Evolutionary conservation across 2,329 filamentous ascomycete species (phyloP), one percentile per base, ranked within the genome.

Genomic region (Penicillium capsulatum): DNA sequence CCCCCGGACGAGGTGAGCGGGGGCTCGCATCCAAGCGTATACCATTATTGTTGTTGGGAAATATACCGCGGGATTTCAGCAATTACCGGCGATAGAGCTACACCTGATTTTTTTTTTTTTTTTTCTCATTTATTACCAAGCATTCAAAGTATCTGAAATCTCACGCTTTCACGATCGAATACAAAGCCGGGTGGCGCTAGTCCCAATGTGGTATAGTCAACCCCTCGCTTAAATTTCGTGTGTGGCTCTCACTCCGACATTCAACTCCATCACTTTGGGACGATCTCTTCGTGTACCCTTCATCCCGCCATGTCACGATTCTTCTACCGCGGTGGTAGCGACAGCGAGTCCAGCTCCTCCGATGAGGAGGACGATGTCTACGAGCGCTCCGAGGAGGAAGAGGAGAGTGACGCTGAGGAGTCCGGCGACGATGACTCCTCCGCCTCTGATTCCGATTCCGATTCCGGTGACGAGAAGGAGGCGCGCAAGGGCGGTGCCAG

Each of bases 241-340:
- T 63, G 59, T 64, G 61, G 55, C 59, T 63, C 60, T 47, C 48
- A 40, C 51, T 44, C 44, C 47, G 42, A 36, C 45, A 50, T 45
- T 45, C 37, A 48, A 45, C 49, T 47, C 44, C 49, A 38, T 42
- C 35, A 47, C 41, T 47, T 51, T 49, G 50, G 48, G 60, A 52
- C 45, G 54, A 50, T 43, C 51, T 30, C 41, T 48, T 40, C 45
- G 48, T 38, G 26, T 20, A 45, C 34, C 39, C 37, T 49, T 38
- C 36, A 38, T 51, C 40, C 54, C 54, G 55, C 67, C 73, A 85
- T 91, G 86, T 97, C 92, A 79, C 86, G 89, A 75, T 98, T 97
- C 73, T 97, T 97, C 79, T 86, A 88, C 70, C 86, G 86, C 68
- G 86, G 84, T 74, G 90, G 94, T 72, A 96, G 90, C 81, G 95